Conservation (phyloP, 305 asterid genomes). For the Petunia hybrid region DNA sequence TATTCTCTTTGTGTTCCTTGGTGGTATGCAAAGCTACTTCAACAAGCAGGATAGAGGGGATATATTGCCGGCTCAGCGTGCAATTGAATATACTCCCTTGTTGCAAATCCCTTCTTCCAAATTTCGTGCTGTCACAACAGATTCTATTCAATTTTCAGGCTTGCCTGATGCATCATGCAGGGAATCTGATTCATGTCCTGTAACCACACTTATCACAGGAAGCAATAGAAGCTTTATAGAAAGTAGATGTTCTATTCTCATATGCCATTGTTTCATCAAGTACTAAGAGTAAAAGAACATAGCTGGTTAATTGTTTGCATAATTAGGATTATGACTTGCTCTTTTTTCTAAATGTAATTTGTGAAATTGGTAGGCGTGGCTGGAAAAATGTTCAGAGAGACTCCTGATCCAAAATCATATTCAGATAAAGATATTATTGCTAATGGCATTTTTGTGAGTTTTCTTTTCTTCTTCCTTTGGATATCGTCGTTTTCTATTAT, state of each 20-base stretch:
- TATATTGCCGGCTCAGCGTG: background rate
- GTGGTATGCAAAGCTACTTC: constrained; percentile 14
- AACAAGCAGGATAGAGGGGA: background rate
- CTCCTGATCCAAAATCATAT: constrained; percentile 28
- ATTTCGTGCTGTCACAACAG: constrained; percentile 38
- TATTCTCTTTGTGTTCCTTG: constrained; percentile 35
- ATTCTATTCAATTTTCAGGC: constrained; percentile 24
- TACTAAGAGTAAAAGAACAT: too few relatives aligned
- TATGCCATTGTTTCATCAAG: background rate
- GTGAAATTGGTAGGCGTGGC: constrained; percentile 38
- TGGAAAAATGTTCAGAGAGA: constrained; percentile 39
- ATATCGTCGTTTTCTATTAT: background rate
- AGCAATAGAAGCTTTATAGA: constrained; percentile 35
- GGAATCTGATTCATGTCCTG: constrained; percentile 43
- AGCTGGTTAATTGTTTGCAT: background rate
- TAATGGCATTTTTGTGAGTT: constrained; percentile 39
- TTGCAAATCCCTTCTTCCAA: constrained; percentile 36
- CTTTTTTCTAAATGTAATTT: background rate
- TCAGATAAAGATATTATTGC: background rate
- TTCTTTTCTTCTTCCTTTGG: background rate
- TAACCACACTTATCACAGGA: constrained; percentile 41
- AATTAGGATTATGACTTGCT: background rate
- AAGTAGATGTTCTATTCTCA: constrained; percentile 32
- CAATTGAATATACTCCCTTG: constrained; percentile 33
- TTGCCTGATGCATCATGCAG: constrained; percentile 45